Evolutionary conservation across 148 eudicot species (phyloP), one percentile per base, ranked within the genome.

Genomic region (Heliamphora exappendiculata): DNA sequence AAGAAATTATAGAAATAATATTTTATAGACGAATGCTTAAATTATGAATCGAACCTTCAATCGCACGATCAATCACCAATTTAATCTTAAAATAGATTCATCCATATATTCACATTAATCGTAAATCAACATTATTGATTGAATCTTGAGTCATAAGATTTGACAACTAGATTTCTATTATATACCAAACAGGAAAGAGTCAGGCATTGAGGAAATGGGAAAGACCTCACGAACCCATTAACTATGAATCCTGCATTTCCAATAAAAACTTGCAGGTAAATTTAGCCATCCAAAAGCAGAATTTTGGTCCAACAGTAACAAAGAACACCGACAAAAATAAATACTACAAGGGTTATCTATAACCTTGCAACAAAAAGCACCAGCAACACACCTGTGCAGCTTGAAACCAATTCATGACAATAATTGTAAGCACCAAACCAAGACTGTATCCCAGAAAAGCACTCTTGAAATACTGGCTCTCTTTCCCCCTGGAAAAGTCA

Each of bases 351-450:
- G 2, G 51, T 19, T n/a, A n/a, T n/a, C 62, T 47, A 12, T 17
- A 47, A 20, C 22, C 14, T 8, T 5, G 29, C 49, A 33, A 31
- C 53, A 22, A 37, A 29, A 72, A 42, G 36, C n/a, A 26, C 28
- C 17, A 64, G 24, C 31, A 82, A n/a, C 81, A 29, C 59, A 91
- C 99, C 96, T 96, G 99, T 73, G 99, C 99, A 79, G 98, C 99
- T 82, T 96, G 98, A 81, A 96, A 96, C 99, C 99, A 96, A 77
- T 96, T 96, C 99, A 96, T 96, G 74, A 96, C 98, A 47, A 93
- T 66, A 45, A 96, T 96, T 2, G 99, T 96, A 39, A 87, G 85
- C 75, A 88, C 82, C 85, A 96, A 41, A 65, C 99, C 99, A 69
- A 80, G 85, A 0, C 85, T 70, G 66, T 95, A 95, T 51, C 99